Evolutionary conservation across 2,329 filamentous ascomycete species (phyloP), one percentile per base, ranked within the genome.

Genomic region (Graphilbum sp.): DNA sequence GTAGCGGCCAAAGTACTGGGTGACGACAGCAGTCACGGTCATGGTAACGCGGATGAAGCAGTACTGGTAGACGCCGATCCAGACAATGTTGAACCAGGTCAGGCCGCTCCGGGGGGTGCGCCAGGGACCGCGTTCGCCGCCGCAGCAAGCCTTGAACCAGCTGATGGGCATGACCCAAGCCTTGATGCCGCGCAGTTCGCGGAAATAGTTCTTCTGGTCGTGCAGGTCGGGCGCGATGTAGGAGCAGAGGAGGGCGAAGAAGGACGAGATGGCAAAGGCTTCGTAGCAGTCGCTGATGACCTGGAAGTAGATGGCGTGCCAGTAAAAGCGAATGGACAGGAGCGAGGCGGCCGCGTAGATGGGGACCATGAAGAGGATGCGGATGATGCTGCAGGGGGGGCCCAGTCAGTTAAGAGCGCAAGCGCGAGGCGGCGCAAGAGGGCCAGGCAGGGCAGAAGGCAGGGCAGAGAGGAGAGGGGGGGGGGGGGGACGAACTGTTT

Each of bases 81-180:
- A 90, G 47, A 87, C 67, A 42, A 87, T 75, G 54, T 93, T 93
- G 60, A 92, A 92, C 83, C 83, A 90, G 1, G 84, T 92, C 54
- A 92, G 60, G 1, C 85, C 84, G 55, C 79, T 90, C 46, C 69
- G 65, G 1, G 85, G 84, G n/a, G 69, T 79, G 47, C 82, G 69
- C 66, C 82, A 78, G 20, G 68, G 65, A 0, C 83, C 81, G 38
- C 70, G 62, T 42, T 80, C 56, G 25, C 79, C 79, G 29, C 81
- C 77, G 40, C 74, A 80, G 52, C 75, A 81, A 49, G 69, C 75
- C 46, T 75, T 71, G 43, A 82, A 63, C 69, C 79, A 82, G 45
- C 60, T 74, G 17, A 88, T 47, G 0, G 83, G 81, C 69, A 67
- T 73, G 12, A 88, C 69, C 85, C 85, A 93, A 35, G 71, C 70